phyloP scores from a whole-genome alignment of 1,284 basidiomycete genomes.

The Anthracocystis setariae region DNA sequence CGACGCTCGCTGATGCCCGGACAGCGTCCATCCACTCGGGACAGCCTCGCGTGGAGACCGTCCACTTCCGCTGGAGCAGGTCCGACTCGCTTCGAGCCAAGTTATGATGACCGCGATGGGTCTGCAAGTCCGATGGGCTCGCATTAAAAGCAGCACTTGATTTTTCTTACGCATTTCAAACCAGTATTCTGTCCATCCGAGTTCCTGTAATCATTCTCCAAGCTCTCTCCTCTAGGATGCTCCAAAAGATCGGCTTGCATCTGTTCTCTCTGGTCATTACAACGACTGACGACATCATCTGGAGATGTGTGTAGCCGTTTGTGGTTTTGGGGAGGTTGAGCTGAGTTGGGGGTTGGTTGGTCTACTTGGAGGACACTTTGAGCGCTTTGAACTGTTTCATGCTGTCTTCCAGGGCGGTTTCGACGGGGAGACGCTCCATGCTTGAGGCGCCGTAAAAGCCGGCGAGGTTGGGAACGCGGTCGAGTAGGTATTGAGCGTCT shows the following conservation, averaged over 20 bases:
- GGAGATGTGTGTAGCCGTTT: not conserved
- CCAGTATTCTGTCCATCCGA: not conserved
- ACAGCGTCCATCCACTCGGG: constrained; percentile 14
- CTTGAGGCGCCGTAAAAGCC: constrained; percentile 50
- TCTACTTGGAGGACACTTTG: constrained; percentile 11
- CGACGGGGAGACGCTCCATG: constrained; percentile 50
- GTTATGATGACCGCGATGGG: constrained; percentile 16
- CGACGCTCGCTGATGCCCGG: constrained; percentile 23
- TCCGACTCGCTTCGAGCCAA: constrained; percentile 37
- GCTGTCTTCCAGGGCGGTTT: constrained; percentile 37
- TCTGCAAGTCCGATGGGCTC: constrained; percentile 21
- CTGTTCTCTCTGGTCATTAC: not conserved
- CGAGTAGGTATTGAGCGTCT: constrained; percentile 46
- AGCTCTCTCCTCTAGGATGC: too few species aligned
- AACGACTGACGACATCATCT: not conserved
- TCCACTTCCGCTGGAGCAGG: constrained; percentile 47
- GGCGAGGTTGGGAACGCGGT: constrained; percentile 34
- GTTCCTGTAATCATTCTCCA: not conserved
- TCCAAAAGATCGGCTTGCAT: not conserved
- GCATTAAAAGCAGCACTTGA: constrained; percentile 2
- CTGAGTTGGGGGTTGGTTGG: not conserved
- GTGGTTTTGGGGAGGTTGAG: not conserved
- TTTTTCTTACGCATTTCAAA: not conserved
- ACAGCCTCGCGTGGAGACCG: constrained; percentile 28
- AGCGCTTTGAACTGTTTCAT: constrained; percentile 42